phyloP scores from a whole-genome alignment of 805 yeast species.

The Middelhovenomyces tepae region DNA sequence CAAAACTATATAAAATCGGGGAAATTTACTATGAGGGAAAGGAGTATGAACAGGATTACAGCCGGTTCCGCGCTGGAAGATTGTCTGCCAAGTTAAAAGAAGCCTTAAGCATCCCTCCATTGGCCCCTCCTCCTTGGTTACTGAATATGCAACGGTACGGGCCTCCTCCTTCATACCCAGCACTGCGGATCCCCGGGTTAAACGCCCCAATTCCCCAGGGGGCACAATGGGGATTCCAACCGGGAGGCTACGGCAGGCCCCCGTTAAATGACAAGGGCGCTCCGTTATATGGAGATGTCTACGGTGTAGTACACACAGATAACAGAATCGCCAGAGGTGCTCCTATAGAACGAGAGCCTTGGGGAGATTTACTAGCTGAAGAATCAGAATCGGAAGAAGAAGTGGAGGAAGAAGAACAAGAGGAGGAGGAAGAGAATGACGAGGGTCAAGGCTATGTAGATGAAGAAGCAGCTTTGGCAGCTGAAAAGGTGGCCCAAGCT shows the following conservation, averaged over 20 bases:
- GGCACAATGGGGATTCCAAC: constrained; percentile 33
- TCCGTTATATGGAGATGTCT: constrained; percentile 30
- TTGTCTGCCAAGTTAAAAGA: constrained; percentile 50
- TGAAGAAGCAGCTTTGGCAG: constrained; percentile 26
- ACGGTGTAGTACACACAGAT: constrained; percentile 14
- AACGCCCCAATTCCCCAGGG: constrained; percentile 35
- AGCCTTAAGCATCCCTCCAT: constrained; percentile 61
- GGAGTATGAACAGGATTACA: constrained; percentile 41
- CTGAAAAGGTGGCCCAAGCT: constrained; percentile 11
- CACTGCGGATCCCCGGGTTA: constrained; percentile 48
- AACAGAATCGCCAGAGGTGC: constrained; percentile 11
- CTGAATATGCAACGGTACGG: constrained; percentile 60
- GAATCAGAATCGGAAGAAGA: constrained; percentile 28
- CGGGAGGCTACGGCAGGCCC: constrained; percentile 33
- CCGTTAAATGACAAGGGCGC: constrained; percentile 27
- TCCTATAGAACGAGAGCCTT: constrained; percentile 17
- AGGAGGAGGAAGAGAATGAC: constrained; percentile 21
- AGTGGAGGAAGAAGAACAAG: constrained; percentile 28
- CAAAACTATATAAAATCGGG: constrained; percentile 62
- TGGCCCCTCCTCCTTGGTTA: constrained; percentile 73
- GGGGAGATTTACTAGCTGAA: constrained; percentile 25
- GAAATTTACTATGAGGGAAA: constrained; percentile 74
- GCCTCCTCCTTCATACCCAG: constrained; percentile 75
- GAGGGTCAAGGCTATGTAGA: constrained; percentile 32
- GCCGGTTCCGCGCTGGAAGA: constrained; percentile 53